These are phyloP conservation scores for Eurotiales sp. DNA, from an alignment of 2,329 filamentous ascomycete genomes.

Conservation along the genomic window DNA sequence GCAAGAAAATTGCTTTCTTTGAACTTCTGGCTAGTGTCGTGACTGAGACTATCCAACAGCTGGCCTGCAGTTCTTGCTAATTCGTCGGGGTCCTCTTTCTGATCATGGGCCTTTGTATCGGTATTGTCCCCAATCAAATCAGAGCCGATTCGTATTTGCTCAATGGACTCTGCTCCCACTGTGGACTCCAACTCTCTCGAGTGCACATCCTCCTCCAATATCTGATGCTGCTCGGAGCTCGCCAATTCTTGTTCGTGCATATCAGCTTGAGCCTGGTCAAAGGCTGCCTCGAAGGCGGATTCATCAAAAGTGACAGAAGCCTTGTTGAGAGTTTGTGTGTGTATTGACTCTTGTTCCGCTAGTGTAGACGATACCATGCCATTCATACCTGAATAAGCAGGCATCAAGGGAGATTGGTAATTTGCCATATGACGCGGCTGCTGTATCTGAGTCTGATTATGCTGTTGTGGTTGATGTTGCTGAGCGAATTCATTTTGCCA, in stretches of 20 bases:
- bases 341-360: constrained; percentile 23
- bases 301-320: constrained; percentile 36
- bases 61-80: constrained; percentile 68
- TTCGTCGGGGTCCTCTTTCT: constrained; percentile 57
- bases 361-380: constrained; percentile 21
- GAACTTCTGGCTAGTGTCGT: constrained; percentile 71
- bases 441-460: constrained; percentile 22
- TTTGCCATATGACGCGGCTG: constrained; percentile 20
- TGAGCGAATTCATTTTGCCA: constrained; percentile 63
- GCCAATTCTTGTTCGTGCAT: constrained; percentile 28
- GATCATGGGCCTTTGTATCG: constrained; percentile 28
- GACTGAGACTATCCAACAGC: constrained; percentile 64
- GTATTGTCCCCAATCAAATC: constrained; percentile 39
- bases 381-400: constrained; percentile 23
- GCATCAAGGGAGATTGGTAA: constrained; percentile 29
- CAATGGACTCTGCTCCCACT: constrained; percentile 16
- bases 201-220: constrained; percentile 9
- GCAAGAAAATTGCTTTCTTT: constrained; percentile 71
- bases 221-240: constrained; percentile 14
- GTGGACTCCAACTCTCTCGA: constrained; percentile 4
- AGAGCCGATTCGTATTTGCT: constrained; percentile 39
- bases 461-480: constrained; percentile 31
- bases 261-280: constrained; percentile 38
- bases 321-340: constrained; percentile 17
- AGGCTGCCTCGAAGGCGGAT: constrained; percentile 45